These are phyloP conservation scores for Lumnitzera racemosa DNA, from an alignment of 345 rosid genomes.

Conservation along the genomic window DNA sequence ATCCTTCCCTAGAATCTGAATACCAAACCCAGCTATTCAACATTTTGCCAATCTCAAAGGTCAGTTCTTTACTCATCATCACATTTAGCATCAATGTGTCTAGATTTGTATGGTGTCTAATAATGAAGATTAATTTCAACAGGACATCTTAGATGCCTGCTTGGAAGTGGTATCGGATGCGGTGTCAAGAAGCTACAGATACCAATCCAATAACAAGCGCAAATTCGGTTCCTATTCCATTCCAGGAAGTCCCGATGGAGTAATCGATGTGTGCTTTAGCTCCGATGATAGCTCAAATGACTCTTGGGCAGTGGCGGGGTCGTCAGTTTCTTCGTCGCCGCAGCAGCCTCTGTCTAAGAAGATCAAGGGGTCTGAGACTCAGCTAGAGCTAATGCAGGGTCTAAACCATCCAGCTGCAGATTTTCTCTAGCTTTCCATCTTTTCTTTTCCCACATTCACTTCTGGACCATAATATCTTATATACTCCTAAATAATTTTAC, in stretches of 20 bases:
- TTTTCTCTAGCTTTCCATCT: slow-evolving; percentile 12
- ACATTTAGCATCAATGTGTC: not conserved
- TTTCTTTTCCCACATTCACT: slow-evolving; percentile 13
- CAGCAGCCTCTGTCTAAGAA: slow-evolving; percentile 45
- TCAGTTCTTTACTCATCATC: not conserved
- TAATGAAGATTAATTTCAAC: not conserved
- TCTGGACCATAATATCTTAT: slow-evolving; percentile 1
- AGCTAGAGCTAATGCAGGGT: slow-evolving; percentile 7
- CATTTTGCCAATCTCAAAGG: slow-evolving; percentile 45
- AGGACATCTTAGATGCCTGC: slow-evolving; percentile 51
- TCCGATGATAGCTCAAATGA: slow-evolving; percentile 45
- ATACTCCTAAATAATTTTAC: slow-evolving; percentile 1
- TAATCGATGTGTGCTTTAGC: slow-evolving; percentile 58
- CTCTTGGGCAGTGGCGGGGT: slow-evolving; percentile 33
- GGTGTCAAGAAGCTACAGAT: slow-evolving; percentile 12
- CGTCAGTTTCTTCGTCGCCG: slow-evolving; percentile 44
- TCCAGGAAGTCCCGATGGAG: slow-evolving; percentile 62
- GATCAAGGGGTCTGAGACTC: slow-evolving; percentile 12
- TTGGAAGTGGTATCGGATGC: slow-evolving; percentile 31
- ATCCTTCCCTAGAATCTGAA: slow-evolving; percentile 35
- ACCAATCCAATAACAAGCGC: slow-evolving; percentile 37
- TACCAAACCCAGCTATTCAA: slow-evolving; percentile 33
- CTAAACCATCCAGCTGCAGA: not conserved
- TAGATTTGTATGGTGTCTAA: not conserved
- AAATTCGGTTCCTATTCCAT: slow-evolving; percentile 26